Base-by-base conservation (phyloP, 2,329 filamentous ascomycete genomes). In the Ophiostoma sp. region DNA sequence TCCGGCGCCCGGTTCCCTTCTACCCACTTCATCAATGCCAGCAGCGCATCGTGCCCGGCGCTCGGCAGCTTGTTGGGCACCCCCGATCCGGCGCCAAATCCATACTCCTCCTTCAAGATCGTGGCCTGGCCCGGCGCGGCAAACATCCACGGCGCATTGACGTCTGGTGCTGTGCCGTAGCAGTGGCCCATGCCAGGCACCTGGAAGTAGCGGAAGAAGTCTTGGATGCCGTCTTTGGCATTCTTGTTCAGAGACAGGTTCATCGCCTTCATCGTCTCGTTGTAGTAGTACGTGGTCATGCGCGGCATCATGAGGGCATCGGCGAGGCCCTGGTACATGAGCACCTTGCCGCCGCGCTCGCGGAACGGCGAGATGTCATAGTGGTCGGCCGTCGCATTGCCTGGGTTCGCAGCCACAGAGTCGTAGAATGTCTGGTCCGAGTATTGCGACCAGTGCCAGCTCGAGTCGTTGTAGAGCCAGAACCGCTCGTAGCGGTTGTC, bases 131-230 rank as follows among this genome's bases (percentile, higher is more conserved):
- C 73, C 4, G 75, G 74, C 4, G 71, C 76, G 0, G 70, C 76
- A 55, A 80, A 75, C 66, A 76, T 74, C 76, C 76, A 79, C 5
- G 78, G 78, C 27, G 77, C 77, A 14, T 69, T 44, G 4, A 72
- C 70, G 44, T 75, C 72, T 6, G 73, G 71, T 1, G 73, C 70
- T 9, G 76, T 73, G 41, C 70, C 69, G 45, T 69, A 70, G 68
- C 84, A 86, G 72, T 86, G 84, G 4, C 75, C 76, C 76, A 85
- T 80, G 0, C 83, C 84, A 1, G 83, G 82, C 5, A 85, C 78
- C 4, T 77, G 74, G 73, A 85, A 85, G 71, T 83, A 77, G 1
- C 78, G 74, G 74, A 84, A 86, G 73, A 83, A 83, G 16, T 82
- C 80, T 1, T 79, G 80, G 55, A 80, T 79, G 41, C 71, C 68